phyloP scores from a whole-genome alignment of 148 eudicot species.

The Nyssa sinensis region DNA sequence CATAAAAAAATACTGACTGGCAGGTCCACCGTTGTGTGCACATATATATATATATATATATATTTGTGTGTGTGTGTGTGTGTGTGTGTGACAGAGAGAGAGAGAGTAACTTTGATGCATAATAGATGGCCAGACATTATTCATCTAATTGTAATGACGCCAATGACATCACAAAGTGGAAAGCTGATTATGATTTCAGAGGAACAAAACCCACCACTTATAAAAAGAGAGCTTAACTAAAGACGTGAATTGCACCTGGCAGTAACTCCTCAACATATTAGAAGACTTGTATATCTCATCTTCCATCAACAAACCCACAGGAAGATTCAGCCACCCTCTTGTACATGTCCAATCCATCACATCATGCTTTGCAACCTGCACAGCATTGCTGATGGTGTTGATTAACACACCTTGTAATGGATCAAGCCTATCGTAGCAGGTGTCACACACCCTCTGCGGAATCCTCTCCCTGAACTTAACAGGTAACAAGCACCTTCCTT shows the following conservation, averaged over 20 bases:
- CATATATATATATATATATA: no score
- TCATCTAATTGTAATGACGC: background rate
- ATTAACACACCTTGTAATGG: conserved; percentile 90
- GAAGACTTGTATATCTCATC: conserved; percentile 91
- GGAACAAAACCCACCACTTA: background rate
- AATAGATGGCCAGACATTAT: background rate
- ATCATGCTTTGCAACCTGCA: conserved; percentile 91
- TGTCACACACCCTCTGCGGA: conserved; percentile 98
- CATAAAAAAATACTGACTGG: background rate
- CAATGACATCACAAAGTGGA: background rate
- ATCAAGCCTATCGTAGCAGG: conserved; percentile 96
- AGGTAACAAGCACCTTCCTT: conserved; percentile 93
- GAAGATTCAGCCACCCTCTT: conserved; percentile 97
- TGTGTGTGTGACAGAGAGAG: background rate
- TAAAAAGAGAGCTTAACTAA: background rate
- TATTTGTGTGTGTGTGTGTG: no score
- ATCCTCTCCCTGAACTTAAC: conserved; percentile 93
- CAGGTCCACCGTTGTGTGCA: background rate
- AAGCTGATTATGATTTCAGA: conserved; percentile 1
- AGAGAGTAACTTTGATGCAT: background rate
- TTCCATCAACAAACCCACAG: conserved; percentile 95
- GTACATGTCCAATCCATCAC: conserved; percentile 93
- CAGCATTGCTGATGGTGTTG: conserved; percentile 84
- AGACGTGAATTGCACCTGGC: conserved; percentile 49
- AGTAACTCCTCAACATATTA: conserved; percentile 69